phyloP scores from a whole-genome alignment of 768 basidiomycete species.

The Mycena epipterygia region DNA sequence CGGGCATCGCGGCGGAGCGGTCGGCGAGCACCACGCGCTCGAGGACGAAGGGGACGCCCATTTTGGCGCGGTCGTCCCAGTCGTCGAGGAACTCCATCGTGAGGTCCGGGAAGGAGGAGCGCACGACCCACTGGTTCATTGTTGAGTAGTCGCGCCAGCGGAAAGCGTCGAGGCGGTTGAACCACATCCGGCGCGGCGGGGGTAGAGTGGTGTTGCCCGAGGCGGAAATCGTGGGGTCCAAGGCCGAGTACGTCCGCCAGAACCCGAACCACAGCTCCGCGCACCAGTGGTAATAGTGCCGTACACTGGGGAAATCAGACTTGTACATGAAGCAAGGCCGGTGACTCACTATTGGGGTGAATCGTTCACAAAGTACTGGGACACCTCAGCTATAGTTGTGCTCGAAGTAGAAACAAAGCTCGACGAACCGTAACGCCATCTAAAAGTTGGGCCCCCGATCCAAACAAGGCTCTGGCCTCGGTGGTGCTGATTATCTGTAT shows the following conservation, averaged over 20 bases:
- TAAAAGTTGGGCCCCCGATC: conserved; percentile 75
- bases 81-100: conserved; percentile 87
- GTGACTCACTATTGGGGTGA: conserved; percentile 82
- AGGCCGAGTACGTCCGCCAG: conserved; percentile 90
- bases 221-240: conserved; percentile 77
- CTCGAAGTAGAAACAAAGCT: not conserved
- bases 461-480: conserved; percentile 79
- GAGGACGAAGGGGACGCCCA: conserved; percentile 79
- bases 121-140: conserved; percentile 92
- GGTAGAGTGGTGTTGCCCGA: conserved; percentile 81
- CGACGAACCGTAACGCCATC: conserved; percentile 78
- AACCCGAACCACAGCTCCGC: conserved; percentile 94
- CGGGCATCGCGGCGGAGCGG: conserved; percentile 86
- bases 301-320: conserved; percentile 66
- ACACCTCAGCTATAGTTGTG: not conserved
- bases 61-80: conserved; percentile 83
- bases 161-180: conserved; percentile 77
- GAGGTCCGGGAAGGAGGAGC: conserved; percentile 83
- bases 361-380: conserved; percentile 86
- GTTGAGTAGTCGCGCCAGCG: conserved; percentile 93
- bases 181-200: conserved; percentile 79
- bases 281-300: conserved; percentile 95
- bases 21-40: conserved; percentile 93
- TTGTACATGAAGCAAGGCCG: not conserved
- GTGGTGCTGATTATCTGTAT: conserved; percentile 80